Conservation (phyloP, 1,284 basidiomycete genomes). For the Vanrija pseudolonga region DNA sequence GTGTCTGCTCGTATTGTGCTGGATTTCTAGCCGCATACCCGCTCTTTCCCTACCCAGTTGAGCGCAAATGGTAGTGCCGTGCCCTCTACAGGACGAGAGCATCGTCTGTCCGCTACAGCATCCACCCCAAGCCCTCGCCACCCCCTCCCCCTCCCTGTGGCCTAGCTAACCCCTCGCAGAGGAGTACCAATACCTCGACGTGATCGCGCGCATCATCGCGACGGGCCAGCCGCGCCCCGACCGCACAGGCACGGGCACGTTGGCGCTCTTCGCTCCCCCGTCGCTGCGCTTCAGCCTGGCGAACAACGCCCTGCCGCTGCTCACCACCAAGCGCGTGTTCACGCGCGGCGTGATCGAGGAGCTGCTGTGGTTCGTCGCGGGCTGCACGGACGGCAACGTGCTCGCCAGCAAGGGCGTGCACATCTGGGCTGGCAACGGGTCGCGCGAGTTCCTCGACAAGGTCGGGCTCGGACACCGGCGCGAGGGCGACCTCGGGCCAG, state of each 20-base stretch:
- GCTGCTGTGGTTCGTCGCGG: conserved; percentile 89
- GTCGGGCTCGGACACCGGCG: conserved; percentile 77
- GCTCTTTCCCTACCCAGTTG: too few relatives aligned
- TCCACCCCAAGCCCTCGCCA: too few relatives aligned
- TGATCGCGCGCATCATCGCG: conserved; percentile 71
- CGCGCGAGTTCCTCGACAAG: conserved; percentile 76
- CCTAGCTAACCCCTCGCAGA: conserved; percentile 50
- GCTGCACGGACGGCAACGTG: conserved; percentile 74
- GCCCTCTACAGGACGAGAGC: neutral
- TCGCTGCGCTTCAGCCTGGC: conserved; percentile 80
- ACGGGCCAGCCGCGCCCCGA: conserved; percentile 74
- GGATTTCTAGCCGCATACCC: too few relatives aligned
- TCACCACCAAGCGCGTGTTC: conserved; percentile 95
- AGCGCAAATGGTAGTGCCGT: too few relatives aligned
- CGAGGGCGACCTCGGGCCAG: conserved; percentile 90
- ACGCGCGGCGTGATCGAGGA: conserved; percentile 88
- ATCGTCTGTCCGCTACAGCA: too few relatives aligned
- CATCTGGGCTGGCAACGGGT: conserved; percentile 98
- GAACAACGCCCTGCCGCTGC: conserved; percentile 70
- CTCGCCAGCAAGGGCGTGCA: conserved; percentile 82
- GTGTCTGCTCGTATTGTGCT: too few relatives aligned
- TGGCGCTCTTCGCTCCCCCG: conserved; percentile 84
- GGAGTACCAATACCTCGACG: conserved; percentile 78
- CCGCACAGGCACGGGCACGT: conserved; percentile 86
- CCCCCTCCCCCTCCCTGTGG: neutral